These are phyloP conservation scores for Phellopilus nigrolimitatus DNA, from an alignment of 1,284 basidiomycete species.

Conservation along the genomic window DNA sequence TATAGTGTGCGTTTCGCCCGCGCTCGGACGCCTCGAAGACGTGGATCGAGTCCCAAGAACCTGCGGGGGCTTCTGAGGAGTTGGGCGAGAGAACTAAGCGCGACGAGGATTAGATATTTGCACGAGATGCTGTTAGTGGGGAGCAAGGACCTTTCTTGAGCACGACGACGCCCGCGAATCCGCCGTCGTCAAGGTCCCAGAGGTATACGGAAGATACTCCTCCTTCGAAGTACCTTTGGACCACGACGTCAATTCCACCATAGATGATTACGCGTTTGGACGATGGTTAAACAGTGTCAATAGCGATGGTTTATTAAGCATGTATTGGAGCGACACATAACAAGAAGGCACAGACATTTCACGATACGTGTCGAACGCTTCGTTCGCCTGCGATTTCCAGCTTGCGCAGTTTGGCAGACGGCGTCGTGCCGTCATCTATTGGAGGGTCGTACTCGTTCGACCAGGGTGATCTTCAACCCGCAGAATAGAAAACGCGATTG, in stretches of 20 bases:
- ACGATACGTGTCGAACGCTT: conserved; percentile 96
- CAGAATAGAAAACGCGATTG: not conserved
- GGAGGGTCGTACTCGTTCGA: conserved; percentile 93
- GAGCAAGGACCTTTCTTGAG: conserved; percentile 82
- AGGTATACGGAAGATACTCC: conserved; percentile 97
- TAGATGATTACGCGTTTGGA: not conserved
- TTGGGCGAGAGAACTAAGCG: conserved; percentile 54
- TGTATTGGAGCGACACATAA: not conserved
- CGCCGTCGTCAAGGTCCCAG: conserved; percentile 96
- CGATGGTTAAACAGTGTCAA: not conserved
- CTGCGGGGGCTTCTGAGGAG: conserved; percentile 56
- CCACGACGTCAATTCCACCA: not conserved
- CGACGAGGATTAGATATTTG: not conserved
- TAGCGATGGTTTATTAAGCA: not conserved
- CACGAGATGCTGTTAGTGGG: not conserved
- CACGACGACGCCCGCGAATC: conserved; percentile 94
- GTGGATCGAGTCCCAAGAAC: conserved; percentile 98
- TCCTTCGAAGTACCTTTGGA: conserved; percentile 88
- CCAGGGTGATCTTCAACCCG: conserved; percentile 82
- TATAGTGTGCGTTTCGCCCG: conserved; percentile 90
- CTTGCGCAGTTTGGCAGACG: conserved; percentile 80
- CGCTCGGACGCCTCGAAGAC: conserved; percentile 93
- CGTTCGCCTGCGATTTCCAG: conserved; percentile 92
- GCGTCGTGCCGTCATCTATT: conserved; percentile 82
- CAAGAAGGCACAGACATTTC: conserved; percentile 66